Conservation (phyloP, 139 green algal genomes). For the Micromonas commoda region DNA sequence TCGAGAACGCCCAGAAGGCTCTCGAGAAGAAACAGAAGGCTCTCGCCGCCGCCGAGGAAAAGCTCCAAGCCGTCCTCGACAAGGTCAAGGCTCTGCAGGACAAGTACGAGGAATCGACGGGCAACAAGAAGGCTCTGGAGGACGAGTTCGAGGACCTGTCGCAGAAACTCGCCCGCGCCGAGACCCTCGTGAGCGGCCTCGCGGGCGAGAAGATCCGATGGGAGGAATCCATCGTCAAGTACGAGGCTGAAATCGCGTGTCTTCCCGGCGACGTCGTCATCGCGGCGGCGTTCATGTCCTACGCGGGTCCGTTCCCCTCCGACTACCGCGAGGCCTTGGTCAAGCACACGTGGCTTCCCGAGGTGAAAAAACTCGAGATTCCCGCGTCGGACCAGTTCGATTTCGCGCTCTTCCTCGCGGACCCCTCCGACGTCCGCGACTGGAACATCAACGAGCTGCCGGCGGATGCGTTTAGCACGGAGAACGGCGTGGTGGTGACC, state of each 20-base stretch:
- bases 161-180: slow-evolving; percentile 67
- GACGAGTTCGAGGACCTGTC: slow-evolving; percentile 65
- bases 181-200: slow-evolving; percentile 59
- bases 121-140: slow-evolving; percentile 64
- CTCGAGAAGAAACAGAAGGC: slow-evolving; percentile 54
- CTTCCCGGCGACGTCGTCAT: slow-evolving; percentile 64
- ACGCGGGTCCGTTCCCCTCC: slow-evolving; percentile 70
- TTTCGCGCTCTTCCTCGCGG: slow-evolving; percentile 66
- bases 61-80: slow-evolving; percentile 61
- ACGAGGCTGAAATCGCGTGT: slow-evolving; percentile 46
- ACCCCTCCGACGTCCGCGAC: slow-evolving; percentile 66
- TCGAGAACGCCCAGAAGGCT: slow-evolving; percentile 68
- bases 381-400: slow-evolving; percentile 58
- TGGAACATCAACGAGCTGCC: slow-evolving; percentile 78
- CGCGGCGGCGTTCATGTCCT: slow-evolving; percentile 64
- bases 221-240: slow-evolving; percentile 55
- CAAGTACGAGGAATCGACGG: slow-evolving; percentile 66
- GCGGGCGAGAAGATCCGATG: slow-evolving; percentile 62
- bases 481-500: slow-evolving; percentile 74
- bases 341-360: slow-evolving; percentile 59
- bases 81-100: slow-evolving; percentile 71
- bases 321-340: slow-evolving; percentile 67
- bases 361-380: slow-evolving; percentile 56
- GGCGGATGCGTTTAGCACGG: slow-evolving; percentile 63
- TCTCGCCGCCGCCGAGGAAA: slow-evolving; percentile 54